A percentile compares a stretch with the other conserved stretches of the same genome.
Evolutionary conservation across 805 yeast species (phyloP).

Genomic region (Kodamaea fukazawae): DNA sequence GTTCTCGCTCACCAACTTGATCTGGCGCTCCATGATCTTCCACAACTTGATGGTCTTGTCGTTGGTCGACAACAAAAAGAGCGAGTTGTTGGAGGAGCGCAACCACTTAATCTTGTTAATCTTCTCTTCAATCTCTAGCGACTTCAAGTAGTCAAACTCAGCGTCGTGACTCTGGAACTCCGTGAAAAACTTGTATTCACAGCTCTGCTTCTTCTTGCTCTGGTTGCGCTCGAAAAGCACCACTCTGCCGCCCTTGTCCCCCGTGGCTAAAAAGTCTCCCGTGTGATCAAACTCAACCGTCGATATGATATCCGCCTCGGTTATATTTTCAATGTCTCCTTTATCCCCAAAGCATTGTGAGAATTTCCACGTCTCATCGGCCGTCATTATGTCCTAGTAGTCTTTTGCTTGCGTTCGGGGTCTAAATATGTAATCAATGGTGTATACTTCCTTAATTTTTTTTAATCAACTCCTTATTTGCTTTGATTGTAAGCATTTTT

Average conservation of each 20-base stretch:
- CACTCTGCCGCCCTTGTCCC: slow-evolving; percentile 97
- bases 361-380: slow-evolving; percentile 66
- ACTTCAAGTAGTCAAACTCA: slow-evolving; percentile 93
- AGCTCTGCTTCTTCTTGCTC: slow-evolving; percentile 54
- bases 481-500: no score
- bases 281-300: slow-evolving; percentile 95
- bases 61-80: slow-evolving; percentile 84
- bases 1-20: slow-evolving; percentile 89
- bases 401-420: no score
- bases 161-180: slow-evolving; percentile 99
- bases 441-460: no score
- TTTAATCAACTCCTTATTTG: no score
- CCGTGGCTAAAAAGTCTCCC: slow-evolving; percentile 95
- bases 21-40: slow-evolving; percentile 91
- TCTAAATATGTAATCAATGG: no score
- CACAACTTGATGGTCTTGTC: slow-evolving; percentile 98
- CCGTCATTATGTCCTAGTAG: slow-evolving; percentile 13
- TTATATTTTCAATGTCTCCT: slow-evolving; percentile 91
- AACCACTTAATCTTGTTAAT: slow-evolving; percentile 98
- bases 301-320: slow-evolving; percentile 95
- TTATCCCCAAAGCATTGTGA: slow-evolving; percentile 99
- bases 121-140: slow-evolving; percentile 95
- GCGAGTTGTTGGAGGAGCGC: slow-evolving; percentile 82
- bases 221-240: slow-evolving; percentile 90
- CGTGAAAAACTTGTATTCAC: slow-evolving; percentile 93